Evolutionary conservation across 768 basidiomycete species (phyloP).

Genomic region (Leucosporidium creatinivorum): DNA sequence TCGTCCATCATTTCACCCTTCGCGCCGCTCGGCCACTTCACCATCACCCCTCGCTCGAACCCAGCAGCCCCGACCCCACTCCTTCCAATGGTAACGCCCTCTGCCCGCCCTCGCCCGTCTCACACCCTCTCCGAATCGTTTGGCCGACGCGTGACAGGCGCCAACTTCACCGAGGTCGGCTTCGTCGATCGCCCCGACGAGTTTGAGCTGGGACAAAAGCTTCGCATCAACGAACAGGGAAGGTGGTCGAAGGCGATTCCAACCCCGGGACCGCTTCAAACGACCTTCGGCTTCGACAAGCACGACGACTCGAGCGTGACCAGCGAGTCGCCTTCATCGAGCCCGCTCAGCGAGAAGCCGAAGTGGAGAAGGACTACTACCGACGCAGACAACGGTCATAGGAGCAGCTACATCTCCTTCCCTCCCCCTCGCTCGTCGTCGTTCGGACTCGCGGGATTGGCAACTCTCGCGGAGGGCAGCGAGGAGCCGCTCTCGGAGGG

Average conservation of each 20-base stretch:
- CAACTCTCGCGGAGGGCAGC: neutral
- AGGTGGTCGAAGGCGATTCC: neutral
- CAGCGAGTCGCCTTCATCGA: neutral
- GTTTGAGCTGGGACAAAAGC: neutral
- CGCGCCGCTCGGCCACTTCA: too few relatives aligned
- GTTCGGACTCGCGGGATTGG: neutral
- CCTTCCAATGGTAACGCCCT: too few relatives aligned
- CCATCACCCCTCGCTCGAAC: too few relatives aligned
- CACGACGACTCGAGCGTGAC: too few relatives aligned
- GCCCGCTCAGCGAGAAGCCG: neutral
- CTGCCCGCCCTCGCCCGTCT: too few relatives aligned
- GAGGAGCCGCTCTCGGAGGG: neutral
- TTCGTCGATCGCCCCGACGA: neutral
- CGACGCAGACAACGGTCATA: neutral
- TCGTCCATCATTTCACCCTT: too few relatives aligned
- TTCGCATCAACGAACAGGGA: neutral
- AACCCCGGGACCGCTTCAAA: neutral
- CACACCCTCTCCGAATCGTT: too few relatives aligned
- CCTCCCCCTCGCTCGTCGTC: neutral
- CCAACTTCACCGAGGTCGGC: too few relatives aligned
- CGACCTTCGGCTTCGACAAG: neutral
- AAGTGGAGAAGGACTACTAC: neutral
- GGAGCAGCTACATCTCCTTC: neutral
- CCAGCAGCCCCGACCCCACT: too few relatives aligned
- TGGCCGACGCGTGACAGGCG: too few relatives aligned